Conservation (phyloP, 768 basidiomycete species). For the Phylloporus arenicola region DNA sequence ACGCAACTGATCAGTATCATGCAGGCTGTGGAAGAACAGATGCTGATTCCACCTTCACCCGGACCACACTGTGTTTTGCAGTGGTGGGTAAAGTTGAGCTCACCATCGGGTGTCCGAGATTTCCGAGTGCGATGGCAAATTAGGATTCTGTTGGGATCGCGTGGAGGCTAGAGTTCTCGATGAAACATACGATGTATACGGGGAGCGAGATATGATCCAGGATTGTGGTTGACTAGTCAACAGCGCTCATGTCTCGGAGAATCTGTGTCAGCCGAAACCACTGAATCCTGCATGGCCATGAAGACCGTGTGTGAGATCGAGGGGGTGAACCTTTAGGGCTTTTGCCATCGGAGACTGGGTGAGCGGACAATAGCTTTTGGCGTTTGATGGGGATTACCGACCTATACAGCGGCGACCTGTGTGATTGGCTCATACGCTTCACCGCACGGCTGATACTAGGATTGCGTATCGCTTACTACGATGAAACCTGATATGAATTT, state of each 20-base stretch:
- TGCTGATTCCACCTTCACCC: too few relatives aligned
- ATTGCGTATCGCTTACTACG: too few relatives aligned
- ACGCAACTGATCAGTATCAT: too few relatives aligned
- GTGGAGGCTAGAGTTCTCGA: background rate
- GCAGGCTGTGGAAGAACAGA: too few relatives aligned
- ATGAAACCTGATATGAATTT: too few relatives aligned
- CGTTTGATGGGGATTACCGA: too few relatives aligned
- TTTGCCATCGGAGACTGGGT: slow-evolving; percentile 57
- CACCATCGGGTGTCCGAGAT: slow-evolving; percentile 66
- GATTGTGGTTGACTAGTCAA: slow-evolving; percentile 79
- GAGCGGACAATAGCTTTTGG: too few relatives aligned
- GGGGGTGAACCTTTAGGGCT: slow-evolving; percentile 38
- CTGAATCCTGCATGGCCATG: slow-evolving; percentile 38
- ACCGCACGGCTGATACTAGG: too few relatives aligned
- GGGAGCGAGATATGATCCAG: slow-evolving; percentile 49
- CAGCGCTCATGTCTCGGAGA: slow-evolving; percentile 71
- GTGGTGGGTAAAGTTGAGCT: slow-evolving; percentile 85
- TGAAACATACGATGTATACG: slow-evolving; percentile 58
- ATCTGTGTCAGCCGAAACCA: slow-evolving; percentile 82
- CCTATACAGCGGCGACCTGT: too few relatives aligned
- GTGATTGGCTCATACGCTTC: too few relatives aligned
- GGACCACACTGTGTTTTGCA: slow-evolving; percentile 65
- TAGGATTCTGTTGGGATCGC: slow-evolving; percentile 12
- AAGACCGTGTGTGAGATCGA: background rate
- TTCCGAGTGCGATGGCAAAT: slow-evolving; percentile 85